Conservation (phyloP, 148 eudicot genomes). For the Tetragonia tetragonoides region DNA sequence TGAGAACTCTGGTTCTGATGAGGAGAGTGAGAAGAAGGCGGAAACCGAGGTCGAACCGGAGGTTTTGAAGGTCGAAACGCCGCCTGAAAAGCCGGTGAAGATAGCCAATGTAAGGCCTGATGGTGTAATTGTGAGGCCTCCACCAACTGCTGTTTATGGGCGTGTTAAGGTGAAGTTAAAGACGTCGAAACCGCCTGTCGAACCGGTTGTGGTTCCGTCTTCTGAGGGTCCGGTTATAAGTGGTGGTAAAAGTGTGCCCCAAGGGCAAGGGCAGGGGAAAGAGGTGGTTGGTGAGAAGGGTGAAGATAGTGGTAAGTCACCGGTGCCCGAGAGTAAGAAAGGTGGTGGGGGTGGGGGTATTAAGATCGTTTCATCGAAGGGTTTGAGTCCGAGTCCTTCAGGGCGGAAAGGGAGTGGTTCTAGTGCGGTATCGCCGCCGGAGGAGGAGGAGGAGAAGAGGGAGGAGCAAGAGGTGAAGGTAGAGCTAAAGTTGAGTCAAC, state of each 20-base stretch:
- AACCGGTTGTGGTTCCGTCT: constrained; percentile 36
- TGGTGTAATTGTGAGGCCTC: constrained; percentile 37
- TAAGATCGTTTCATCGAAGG: constrained; percentile 20
- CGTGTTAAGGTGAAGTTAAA: constrained; percentile 83
- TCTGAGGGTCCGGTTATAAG: constrained; percentile 44
- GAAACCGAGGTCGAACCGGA: constrained; percentile 36
- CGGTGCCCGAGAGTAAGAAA: constrained; percentile 36
- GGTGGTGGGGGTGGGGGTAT: constrained; percentile 16
- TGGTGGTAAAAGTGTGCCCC: constrained; percentile 57
- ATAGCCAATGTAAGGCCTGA: constrained; percentile 31
- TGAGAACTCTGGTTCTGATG: constrained; percentile 49
- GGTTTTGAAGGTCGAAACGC: background rate
- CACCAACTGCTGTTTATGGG: constrained; percentile 70
- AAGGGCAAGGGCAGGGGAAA: constrained; percentile 30
- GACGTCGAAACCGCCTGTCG: constrained; percentile 45
- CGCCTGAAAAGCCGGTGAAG: constrained; percentile 34
- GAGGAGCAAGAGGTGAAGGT: constrained; percentile 32
- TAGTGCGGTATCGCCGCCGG: constrained; percentile 33
- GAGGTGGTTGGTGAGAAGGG: constrained; percentile 36
- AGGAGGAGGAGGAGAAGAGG: constrained; percentile 42
- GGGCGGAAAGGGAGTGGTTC: constrained; percentile 26
- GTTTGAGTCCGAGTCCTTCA: constrained; percentile 17
- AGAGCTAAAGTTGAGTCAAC: constrained; percentile 21
- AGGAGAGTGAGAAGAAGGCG: constrained; percentile 43
- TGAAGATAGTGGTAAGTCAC: constrained; percentile 58